Percentiles rank a stretch among this genome's conserved stretches.
These are phyloP conservation scores for Fonsecaea pedrosoi DNA, from an alignment of 2,329 filamentous ascomycete genomes.

Conservation along the genomic window DNA sequence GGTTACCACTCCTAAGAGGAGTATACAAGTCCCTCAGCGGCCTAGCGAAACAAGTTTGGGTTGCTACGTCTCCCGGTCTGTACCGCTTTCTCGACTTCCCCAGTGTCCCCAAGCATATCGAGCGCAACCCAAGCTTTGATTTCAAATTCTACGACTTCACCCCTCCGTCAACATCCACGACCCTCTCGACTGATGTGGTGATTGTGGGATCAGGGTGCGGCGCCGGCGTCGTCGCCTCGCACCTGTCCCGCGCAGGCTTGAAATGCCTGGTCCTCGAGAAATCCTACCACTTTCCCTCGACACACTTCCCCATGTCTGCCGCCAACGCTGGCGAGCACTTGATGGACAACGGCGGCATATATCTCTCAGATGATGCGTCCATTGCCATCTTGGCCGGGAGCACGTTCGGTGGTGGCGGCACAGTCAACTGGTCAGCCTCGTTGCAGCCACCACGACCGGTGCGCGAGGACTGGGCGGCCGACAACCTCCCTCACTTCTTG, in stretches of 20 bases:
- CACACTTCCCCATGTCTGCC: constrained; percentile 76
- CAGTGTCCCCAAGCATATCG: constrained; percentile 60
- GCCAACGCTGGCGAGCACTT: constrained; percentile 66
- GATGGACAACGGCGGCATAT: constrained; percentile 70
- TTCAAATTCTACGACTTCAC: constrained; percentile 66
- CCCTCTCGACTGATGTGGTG: constrained; percentile 75
- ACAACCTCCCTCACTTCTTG: constrained; percentile 74
- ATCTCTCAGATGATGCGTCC: constrained; percentile 63
- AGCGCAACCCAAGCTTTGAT: constrained; percentile 58
- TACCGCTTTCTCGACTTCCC: constrained; percentile 61
- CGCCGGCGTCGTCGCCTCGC: constrained; percentile 68
- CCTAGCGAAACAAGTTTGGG: constrained; percentile 61
- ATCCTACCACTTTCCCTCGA: constrained; percentile 74
- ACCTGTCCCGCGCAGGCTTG: constrained; percentile 60
- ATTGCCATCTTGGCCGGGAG: constrained; percentile 71
- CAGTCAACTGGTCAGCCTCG: constrained; percentile 80
- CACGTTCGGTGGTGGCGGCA: constrained; percentile 84
- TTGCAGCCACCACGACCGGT: constrained; percentile 76
- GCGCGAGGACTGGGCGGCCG: constrained; percentile 72
- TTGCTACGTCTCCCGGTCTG: constrained; percentile 59
- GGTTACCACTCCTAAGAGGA: constrained; percentile 59
- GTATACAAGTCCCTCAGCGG: constrained; percentile 58
- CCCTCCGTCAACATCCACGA: constrained; percentile 60
- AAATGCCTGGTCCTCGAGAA: constrained; percentile 85
- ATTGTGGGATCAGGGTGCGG: constrained; percentile 89